These are phyloP conservation scores for Exophiala oligosperma DNA, from an alignment of 2,329 filamentous ascomycete genomes.

Conservation along the genomic window DNA sequence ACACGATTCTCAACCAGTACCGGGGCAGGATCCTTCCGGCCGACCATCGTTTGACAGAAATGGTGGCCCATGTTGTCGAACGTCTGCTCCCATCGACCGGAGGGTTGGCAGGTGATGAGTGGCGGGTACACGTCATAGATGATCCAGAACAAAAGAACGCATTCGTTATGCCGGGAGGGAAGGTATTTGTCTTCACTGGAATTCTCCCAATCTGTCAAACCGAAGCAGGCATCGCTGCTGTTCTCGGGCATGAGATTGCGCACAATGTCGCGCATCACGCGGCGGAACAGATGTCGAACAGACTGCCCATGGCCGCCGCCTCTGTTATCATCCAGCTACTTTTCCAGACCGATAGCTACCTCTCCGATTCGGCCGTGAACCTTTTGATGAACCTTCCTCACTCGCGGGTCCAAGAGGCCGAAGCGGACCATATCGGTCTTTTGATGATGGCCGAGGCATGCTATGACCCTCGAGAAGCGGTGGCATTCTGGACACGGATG, in stretches of 20 bases:
- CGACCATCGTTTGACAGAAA: constrained; percentile 47
- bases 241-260: constrained; percentile 64
- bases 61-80: constrained; percentile 54
- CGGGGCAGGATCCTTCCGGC: constrained; percentile 50
- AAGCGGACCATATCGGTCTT: constrained; percentile 62
- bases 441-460: constrained; percentile 65
- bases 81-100: constrained; percentile 54
- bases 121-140: constrained; percentile 63
- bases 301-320: constrained; percentile 32
- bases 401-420: constrained; percentile 58
- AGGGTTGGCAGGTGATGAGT: constrained; percentile 44
- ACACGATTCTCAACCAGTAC: constrained; percentile 49
- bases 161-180: constrained; percentile 64
- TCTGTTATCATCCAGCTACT: constrained; percentile 34
- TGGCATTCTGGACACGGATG: constrained; percentile 55
- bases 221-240: constrained; percentile 61
- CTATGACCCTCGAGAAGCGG: constrained; percentile 58
- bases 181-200: constrained; percentile 65
- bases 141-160: constrained; percentile 54
- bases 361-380: constrained; percentile 45
- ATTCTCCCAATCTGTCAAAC: constrained; percentile 57
- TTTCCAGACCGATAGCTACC: constrained; percentile 42
- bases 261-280: constrained; percentile 61
- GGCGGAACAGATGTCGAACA: constrained; percentile 55
- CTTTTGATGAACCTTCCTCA: constrained; percentile 56